These are phyloP conservation scores for Cucurbita maxima DNA, from an alignment of 306 rosid species.

Conservation along the genomic window DNA sequence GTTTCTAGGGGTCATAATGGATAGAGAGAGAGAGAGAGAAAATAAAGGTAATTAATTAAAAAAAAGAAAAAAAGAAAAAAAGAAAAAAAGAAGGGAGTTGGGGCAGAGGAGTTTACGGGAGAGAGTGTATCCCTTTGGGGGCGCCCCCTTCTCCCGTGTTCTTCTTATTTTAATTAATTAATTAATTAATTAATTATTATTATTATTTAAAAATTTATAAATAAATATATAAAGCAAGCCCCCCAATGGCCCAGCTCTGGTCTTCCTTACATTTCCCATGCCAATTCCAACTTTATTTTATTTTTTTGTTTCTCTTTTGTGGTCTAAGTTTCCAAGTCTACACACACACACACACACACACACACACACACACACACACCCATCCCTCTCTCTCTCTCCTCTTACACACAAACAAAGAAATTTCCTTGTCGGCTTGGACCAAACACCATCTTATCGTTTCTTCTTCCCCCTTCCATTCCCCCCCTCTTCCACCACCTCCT, in stretches of 20 bases:
- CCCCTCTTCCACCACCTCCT: not conserved
- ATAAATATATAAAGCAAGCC: too few relatives aligned
- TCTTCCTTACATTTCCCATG: not conserved
- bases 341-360: not conserved
- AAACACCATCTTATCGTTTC: conserved; percentile 73
- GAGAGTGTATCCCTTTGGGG: not conserved
- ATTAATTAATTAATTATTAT: not conserved
- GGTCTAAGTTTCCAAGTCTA: not conserved
- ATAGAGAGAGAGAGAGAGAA: not conserved
- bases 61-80: not conserved
- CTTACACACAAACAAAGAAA: conserved; percentile 17
- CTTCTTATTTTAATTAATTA: not conserved
- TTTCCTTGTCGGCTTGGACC: conserved; percentile 84
- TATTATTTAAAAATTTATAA: not conserved
- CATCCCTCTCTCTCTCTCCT: not conserved
- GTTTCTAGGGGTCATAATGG: too few relatives aligned
- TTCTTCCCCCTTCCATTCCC: conserved; percentile 14
- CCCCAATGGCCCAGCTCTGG: not conserved
- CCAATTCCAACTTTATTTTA: not conserved
- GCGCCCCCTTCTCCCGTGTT: not conserved
- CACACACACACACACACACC: not conserved
- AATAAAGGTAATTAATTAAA: not conserved
- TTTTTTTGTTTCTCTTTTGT: not conserved
- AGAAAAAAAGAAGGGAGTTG: conserved; percentile 4
- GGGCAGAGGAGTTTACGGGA: conserved; percentile 1